Evolutionary conservation across 1,284 basidiomycete genomes (phyloP).

Genomic region (Peniophora sp.): DNA sequence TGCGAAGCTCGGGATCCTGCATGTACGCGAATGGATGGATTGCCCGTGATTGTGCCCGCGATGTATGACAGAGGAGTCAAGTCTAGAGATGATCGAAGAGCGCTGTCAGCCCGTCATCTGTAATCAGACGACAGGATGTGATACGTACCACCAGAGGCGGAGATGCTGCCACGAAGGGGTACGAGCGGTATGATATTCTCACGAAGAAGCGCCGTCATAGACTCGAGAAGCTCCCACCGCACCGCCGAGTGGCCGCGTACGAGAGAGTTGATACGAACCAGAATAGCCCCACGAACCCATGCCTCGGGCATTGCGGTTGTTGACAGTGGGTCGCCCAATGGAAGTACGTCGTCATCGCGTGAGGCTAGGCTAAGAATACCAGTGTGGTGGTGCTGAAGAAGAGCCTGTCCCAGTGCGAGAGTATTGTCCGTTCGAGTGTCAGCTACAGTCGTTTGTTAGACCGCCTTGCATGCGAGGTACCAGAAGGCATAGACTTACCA

Average conservation of each 20-base stretch:
- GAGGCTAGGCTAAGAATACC: slow-evolving; percentile 56
- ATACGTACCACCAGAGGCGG: slow-evolving; percentile 65
- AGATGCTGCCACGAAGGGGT: slow-evolving; percentile 77
- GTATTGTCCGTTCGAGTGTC: slow-evolving; percentile 68
- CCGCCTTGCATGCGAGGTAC: slow-evolving; percentile 8
- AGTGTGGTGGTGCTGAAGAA: slow-evolving; percentile 74
- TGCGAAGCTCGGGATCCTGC: slow-evolving; percentile 40
- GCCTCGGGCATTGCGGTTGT: slow-evolving; percentile 77
- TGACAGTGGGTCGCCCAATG: slow-evolving; percentile 57
- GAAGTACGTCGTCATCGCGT: slow-evolving; percentile 37
- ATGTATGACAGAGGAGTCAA: slow-evolving; percentile 77
- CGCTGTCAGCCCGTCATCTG: background rate
- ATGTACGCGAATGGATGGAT: slow-evolving; percentile 73
- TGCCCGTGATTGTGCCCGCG: slow-evolving; percentile 71
- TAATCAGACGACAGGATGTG: too few species aligned
- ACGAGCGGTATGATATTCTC: slow-evolving; percentile 76
- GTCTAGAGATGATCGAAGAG: slow-evolving; percentile 30
- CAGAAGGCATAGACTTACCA: slow-evolving; percentile 34
- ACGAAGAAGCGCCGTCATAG: slow-evolving; percentile 67
- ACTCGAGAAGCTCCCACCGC: slow-evolving; percentile 72
- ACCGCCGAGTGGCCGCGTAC: slow-evolving; percentile 84
- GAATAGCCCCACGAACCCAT: slow-evolving; percentile 85
- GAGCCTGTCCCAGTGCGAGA: slow-evolving; percentile 61
- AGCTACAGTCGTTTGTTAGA: slow-evolving; percentile 33
- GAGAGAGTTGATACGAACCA: slow-evolving; percentile 82